Conservation (phyloP, 1,139 yeast genomes). For the Arxiozyma slooffiae region DNA sequence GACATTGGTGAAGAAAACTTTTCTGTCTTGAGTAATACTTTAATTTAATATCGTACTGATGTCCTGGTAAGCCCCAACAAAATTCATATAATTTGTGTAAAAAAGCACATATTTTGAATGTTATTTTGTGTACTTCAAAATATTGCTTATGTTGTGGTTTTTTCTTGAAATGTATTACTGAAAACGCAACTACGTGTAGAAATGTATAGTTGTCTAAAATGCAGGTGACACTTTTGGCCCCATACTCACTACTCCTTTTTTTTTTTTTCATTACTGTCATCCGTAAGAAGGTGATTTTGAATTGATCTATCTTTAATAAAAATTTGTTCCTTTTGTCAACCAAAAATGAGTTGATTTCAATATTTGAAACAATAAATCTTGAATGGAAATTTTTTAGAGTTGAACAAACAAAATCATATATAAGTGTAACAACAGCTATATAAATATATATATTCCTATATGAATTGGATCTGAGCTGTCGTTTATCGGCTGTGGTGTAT, state of each 20-base stretch:
- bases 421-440: constrained; percentile 53
- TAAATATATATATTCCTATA: too few species aligned
- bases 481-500: too few species aligned
- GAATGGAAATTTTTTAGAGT: constrained; percentile 41
- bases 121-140: constrained; percentile 48
- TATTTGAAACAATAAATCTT: background rate
- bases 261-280: background rate
- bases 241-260: constrained; percentile 1
- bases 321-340: background rate
- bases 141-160: constrained; percentile 47
- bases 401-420: constrained; percentile 58
- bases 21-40: constrained; percentile 54
- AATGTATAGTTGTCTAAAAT: constrained; percentile 49
- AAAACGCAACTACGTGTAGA: constrained; percentile 48
- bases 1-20: constrained; percentile 77
- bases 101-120: constrained; percentile 55
- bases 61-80: constrained; percentile 41
- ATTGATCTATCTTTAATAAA: background rate
- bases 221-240: constrained; percentile 1
- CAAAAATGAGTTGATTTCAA: background rate
- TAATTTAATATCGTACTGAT: constrained; percentile 66
- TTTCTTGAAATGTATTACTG: constrained; percentile 35
- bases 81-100: constrained; percentile 52
- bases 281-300: background rate
- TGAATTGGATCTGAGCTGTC: too few species aligned